phyloP scores from a whole-genome alignment of 2,329 filamentous ascomycete species.

The Pestalotiopsis fici region DNA sequence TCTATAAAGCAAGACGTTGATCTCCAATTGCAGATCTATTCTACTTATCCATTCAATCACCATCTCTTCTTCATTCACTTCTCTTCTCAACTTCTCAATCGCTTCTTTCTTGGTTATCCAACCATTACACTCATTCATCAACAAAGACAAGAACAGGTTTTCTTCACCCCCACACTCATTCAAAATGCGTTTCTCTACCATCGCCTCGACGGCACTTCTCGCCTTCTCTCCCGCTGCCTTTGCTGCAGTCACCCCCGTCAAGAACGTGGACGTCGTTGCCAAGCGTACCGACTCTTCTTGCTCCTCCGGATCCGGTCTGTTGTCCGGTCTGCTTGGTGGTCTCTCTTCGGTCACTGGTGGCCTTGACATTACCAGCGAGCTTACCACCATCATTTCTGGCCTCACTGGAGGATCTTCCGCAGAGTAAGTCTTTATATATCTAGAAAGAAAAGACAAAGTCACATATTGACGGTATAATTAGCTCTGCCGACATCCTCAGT shows the following conservation, averaged over 20 bases:
- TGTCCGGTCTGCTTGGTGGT: background rate
- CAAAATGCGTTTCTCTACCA: constrained; percentile 9
- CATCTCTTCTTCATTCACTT: background rate
- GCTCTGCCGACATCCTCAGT: background rate
- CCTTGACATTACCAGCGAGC: background rate
- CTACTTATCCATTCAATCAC: background rate
- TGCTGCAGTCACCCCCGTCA: background rate
- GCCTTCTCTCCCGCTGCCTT: constrained; percentile 6
- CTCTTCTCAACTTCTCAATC: background rate
- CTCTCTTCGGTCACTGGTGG: background rate
- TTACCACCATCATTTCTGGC: background rate
- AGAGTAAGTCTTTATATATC: background rate
- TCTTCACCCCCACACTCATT: background rate
- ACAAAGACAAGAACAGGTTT: background rate
- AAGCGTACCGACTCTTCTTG: background rate
- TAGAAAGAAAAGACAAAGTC: too few species aligned
- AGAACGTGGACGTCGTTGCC: background rate
- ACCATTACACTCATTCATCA: background rate
- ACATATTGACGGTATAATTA: background rate
- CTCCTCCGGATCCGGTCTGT: background rate
- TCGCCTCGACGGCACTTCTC: constrained; percentile 5
- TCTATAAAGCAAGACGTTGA: background rate
- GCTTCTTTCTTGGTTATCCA: background rate
- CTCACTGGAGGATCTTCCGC: background rate
- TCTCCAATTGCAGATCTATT: background rate